These are phyloP conservation scores for Euphorbia lathyris DNA, from an alignment of 345 rosid genomes.

Conservation along the genomic window DNA sequence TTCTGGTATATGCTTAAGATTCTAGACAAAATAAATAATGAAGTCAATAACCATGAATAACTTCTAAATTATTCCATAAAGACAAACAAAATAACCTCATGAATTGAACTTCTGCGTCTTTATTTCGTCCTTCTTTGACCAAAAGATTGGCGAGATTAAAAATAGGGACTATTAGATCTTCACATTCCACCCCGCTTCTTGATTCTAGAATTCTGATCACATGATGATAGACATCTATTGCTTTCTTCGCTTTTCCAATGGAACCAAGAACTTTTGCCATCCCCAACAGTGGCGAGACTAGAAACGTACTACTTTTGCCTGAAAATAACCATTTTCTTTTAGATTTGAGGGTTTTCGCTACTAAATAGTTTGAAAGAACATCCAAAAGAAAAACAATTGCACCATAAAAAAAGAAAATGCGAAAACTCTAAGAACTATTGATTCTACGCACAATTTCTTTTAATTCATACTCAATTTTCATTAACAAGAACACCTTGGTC, in stretches of 20 bases:
- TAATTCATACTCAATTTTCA: background rate
- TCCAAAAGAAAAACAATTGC: background rate
- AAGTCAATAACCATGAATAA: constrained; percentile 19
- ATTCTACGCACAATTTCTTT: background rate
- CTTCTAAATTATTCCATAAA: constrained; percentile 9
- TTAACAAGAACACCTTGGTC: background rate
- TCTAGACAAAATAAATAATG: constrained; percentile 29
- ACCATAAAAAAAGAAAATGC: background rate
- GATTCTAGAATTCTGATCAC: constrained; percentile 56
- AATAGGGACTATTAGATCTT: constrained; percentile 68
- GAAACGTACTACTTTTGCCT: constrained; percentile 56
- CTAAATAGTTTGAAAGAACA: background rate
- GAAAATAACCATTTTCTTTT: constrained; percentile 13
- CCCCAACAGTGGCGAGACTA: constrained; percentile 71
- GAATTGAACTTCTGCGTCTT: constrained; percentile 58
- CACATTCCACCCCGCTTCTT: constrained; percentile 63
- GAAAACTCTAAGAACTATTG: background rate
- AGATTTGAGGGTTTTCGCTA: background rate
- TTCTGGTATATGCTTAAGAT: constrained; percentile 59
- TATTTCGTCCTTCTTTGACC: constrained; percentile 63
- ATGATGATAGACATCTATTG: constrained; percentile 49
- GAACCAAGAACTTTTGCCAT: constrained; percentile 72
- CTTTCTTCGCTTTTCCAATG: constrained; percentile 53
- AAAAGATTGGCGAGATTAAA: constrained; percentile 71
- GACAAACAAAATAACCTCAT: constrained; percentile 40